Conservation (phyloP, 1,284 basidiomycete genomes). For the Fomitopsis betulina region DNA sequence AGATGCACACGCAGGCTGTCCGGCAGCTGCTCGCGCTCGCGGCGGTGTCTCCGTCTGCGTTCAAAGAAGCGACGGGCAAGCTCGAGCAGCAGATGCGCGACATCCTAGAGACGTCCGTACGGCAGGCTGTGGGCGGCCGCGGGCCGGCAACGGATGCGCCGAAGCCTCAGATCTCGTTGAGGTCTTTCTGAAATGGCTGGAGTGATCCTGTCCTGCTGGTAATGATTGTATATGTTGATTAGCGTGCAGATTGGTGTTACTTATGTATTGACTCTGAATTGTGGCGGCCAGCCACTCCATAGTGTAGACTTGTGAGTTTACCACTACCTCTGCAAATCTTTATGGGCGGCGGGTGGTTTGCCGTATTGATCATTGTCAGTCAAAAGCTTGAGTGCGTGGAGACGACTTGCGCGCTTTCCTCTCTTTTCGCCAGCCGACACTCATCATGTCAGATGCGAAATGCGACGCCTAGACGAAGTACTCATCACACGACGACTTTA, state of each 20-base stretch:
- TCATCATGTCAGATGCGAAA: too few relatives aligned
- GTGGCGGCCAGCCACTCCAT: too few relatives aligned
- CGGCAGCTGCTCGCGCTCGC: conserved; percentile 77
- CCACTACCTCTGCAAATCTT: too few relatives aligned
- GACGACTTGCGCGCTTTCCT: too few relatives aligned
- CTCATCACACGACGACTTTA: too few relatives aligned
- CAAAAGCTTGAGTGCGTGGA: too few relatives aligned
- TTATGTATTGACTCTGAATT: too few relatives aligned
- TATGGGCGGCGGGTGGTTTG: too few relatives aligned
- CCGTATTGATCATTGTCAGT: too few relatives aligned
- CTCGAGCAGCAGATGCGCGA: conserved; percentile 60
- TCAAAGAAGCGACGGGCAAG: conserved; percentile 82
- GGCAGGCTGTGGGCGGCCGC: conserved; percentile 61
- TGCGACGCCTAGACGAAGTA: too few relatives aligned
- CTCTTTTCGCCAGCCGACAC: too few relatives aligned
- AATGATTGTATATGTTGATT: neutral
- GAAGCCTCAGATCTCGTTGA: conserved; percentile 78
- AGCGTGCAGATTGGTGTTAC: too few relatives aligned
- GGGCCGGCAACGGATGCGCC: conserved; percentile 30
- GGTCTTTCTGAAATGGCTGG: conserved; percentile 51
- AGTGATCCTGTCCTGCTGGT: neutral
- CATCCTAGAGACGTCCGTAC: conserved; percentile 73
- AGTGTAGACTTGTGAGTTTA: neutral
- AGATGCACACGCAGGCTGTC: conserved; percentile 63
- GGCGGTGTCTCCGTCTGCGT: conserved; percentile 67